Conservation (phyloP, 768 basidiomycete genomes). For the Boletus rubroflammeus region DNA sequence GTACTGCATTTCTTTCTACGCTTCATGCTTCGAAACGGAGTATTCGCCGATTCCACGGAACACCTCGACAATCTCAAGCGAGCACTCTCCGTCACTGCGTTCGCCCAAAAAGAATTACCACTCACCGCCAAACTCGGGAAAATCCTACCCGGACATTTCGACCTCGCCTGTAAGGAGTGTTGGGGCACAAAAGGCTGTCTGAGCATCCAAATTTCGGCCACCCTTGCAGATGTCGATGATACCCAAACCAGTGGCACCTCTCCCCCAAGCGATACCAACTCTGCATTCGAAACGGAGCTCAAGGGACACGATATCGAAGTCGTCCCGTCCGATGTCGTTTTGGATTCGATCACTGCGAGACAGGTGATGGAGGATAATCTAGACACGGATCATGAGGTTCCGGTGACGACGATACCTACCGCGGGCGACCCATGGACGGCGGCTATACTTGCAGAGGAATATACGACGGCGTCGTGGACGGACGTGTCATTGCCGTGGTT, state of each 20-base stretch:
- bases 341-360: slow-evolving; percentile 28
- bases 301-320: slow-evolving; percentile 33
- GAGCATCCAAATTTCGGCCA: slow-evolving; percentile 21
- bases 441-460: slow-evolving; percentile 20
- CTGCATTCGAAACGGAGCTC: slow-evolving; percentile 38
- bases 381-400: slow-evolving; percentile 14
- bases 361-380: slow-evolving; percentile 32
- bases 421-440: slow-evolving; percentile 27
- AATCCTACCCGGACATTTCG: slow-evolving; percentile 43
- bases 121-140: slow-evolving; percentile 37
- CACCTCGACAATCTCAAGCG: slow-evolving; percentile 35
- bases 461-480: slow-evolving; percentile 29
- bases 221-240: neutral
- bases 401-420: slow-evolving; percentile 16
- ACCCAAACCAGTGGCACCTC: neutral
- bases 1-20: slow-evolving; percentile 44
- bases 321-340: slow-evolving; percentile 18
- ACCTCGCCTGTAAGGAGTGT: slow-evolving; percentile 43
- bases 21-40: slow-evolving; percentile 42
- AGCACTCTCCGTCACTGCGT: slow-evolving; percentile 40
- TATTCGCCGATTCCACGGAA: slow-evolving; percentile 34
- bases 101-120: slow-evolving; percentile 41
- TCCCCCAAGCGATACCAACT: neutral
- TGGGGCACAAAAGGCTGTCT: slow-evolving; percentile 45
- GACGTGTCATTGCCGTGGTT: slow-evolving; percentile 29